These are phyloP conservation scores for Metschnikowia corniflorae DNA, from an alignment of 805 yeast genomes.

Conservation along the genomic window DNA sequence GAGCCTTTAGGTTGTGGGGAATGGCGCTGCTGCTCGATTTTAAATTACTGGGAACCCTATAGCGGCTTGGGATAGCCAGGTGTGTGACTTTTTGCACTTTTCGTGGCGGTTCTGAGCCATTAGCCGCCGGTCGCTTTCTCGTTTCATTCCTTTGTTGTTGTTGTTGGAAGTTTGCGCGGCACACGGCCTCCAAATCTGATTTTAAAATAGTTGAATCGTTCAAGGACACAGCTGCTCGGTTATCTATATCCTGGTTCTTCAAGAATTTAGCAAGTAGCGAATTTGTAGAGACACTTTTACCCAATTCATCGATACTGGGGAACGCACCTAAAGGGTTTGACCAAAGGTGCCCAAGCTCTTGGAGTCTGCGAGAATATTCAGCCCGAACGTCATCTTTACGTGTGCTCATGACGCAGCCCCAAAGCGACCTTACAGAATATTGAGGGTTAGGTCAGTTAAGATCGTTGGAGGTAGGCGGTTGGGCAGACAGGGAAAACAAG, in stretches of 20 bases:
- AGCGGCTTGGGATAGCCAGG: conserved; percentile 11
- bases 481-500: too few relatives aligned
- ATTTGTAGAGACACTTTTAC: not conserved
- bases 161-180: not conserved
- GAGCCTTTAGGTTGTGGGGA: conserved; percentile 17
- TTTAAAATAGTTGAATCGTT: conserved; percentile 2
- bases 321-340: conserved; percentile 15
- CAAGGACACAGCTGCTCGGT: not conserved
- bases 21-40: not conserved
- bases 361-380: conserved; percentile 12
- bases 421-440: too few relatives aligned
- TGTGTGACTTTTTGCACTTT: conserved; percentile 8
- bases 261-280: not conserved
- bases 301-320: conserved; percentile 1
- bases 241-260: not conserved
- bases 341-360: conserved; percentile 17
- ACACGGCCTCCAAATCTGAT: conserved; percentile 2
- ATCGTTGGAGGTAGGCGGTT: too few relatives aligned
- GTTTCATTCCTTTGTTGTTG: not conserved
- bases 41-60: conserved; percentile 1
- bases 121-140: conserved; percentile 1
- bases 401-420: conserved; percentile 1
- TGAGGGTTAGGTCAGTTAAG: too few relatives aligned
- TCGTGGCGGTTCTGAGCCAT: not conserved
- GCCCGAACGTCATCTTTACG: conserved; percentile 2